Evolutionary conservation across 2,329 filamentous ascomycete species (phyloP).

Genomic region (Cladorrhinum sp.): DNA sequence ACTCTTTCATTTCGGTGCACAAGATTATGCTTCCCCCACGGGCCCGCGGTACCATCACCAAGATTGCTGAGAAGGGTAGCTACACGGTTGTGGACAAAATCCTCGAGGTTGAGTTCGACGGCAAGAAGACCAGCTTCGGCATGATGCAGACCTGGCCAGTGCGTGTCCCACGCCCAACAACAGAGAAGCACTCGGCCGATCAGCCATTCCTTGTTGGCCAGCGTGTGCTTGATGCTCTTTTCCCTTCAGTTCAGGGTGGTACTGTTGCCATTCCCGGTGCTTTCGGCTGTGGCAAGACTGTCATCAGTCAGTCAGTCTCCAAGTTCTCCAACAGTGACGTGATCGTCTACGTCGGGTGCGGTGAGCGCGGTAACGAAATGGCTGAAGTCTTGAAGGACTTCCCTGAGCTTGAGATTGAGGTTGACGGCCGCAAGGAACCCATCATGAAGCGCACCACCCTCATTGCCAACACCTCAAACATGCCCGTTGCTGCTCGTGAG

Average conservation of each 20-base stretch:
- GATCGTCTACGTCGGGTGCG: slow-evolving; percentile 93
- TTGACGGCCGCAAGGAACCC: slow-evolving; percentile 91
- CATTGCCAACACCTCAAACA: slow-evolving; percentile 99
- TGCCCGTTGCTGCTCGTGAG: slow-evolving; percentile 97
- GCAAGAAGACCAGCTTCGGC: slow-evolving; percentile 86
- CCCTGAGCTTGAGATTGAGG: slow-evolving; percentile 92
- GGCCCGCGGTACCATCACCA: slow-evolving; percentile 86
- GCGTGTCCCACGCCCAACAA: slow-evolving; percentile 87
- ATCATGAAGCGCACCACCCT: slow-evolving; percentile 99
- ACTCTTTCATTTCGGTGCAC: slow-evolving; percentile 90
- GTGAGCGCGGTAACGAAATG: slow-evolving; percentile 98
- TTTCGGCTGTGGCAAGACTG: slow-evolving; percentile 98
- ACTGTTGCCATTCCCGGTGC: slow-evolving; percentile 97
- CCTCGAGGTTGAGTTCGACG: slow-evolving; percentile 94
- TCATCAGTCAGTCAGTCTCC: slow-evolving; percentile 96
- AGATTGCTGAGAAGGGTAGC: slow-evolving; percentile 81
- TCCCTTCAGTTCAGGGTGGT: slow-evolving; percentile 93
- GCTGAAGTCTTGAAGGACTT: slow-evolving; percentile 99
- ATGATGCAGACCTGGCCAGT: slow-evolving; percentile 99
- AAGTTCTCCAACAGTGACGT: slow-evolving; percentile 99
- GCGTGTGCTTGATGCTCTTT: slow-evolving; percentile 91
- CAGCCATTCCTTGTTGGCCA: slow-evolving; percentile 95
- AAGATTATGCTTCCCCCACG: slow-evolving; percentile 89
- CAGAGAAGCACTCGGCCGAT: slow-evolving; percentile 86
- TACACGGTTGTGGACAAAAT: slow-evolving; percentile 95